Base-by-base conservation (phyloP, 1,284 basidiomycete genomes). In the Leccinum subspadiceum region DNA sequence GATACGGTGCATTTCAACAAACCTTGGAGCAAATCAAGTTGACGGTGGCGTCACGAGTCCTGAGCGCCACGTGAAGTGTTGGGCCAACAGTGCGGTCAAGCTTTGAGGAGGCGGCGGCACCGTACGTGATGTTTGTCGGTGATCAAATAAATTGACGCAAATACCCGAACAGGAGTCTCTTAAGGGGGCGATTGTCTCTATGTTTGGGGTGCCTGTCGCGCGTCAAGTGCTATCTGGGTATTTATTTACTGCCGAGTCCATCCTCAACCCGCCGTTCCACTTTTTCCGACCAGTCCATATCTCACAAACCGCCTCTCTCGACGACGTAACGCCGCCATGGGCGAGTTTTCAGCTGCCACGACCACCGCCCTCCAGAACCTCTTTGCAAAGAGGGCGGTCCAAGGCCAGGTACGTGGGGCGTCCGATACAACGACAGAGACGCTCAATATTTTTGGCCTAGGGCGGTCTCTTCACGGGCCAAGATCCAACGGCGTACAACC, bases 401-500 rank as follows among this genome's bases (percentile, higher is more conserved):
- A 70, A 26, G 74, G 76, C 54, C 79, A 81, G 73, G 80, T 78
- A 31, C 53, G 71, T 67, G 24, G 1, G 5, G 2, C 49, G 33
- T 31, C 64, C 13, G 9, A 6, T 37, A 2, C n/a, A 1, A 2
- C 15, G 35, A 3, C 2, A 2, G 2, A 15, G 17, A n/a, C n/a
- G 41, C 58, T 65, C 31, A 66, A 44, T 2, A 12, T 10, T 3
- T 22, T 26, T 33, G 13, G 2, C 10, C 7, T 31, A 51, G 50
- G 50, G 50, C 20, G 89, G 89, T n/a, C 73, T 93, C 55, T 72
- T 94, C 50, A 85, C 78, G 46, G 87, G 89, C 10, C 81, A 85
- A 63, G 85, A 94, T 68, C 93, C 93, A 0, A 80, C 88, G 1
- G 70, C 72, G 1, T 85, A 86, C 76, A 85, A 90, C 64, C 54